Percentiles rank a stretch among this genome's conserved stretches.
Evolutionary conservation across 148 eudicot genomes (phyloP).

Genomic region (Beta vulgaris): DNA sequence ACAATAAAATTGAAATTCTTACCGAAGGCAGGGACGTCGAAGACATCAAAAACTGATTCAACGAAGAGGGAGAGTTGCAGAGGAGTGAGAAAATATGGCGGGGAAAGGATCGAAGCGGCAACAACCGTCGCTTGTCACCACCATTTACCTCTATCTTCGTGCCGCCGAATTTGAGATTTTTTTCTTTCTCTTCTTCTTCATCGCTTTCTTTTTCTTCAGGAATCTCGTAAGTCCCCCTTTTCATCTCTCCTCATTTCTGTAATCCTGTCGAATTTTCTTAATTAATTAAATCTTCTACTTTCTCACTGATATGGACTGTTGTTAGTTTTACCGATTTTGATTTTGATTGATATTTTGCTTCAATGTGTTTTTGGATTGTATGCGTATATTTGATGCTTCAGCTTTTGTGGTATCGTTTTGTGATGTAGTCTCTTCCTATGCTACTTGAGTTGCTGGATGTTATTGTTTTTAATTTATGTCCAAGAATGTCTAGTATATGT

Average conservation of each 20-base stretch:
- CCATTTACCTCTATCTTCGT: constrained; percentile 59
- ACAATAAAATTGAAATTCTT: too few species aligned
- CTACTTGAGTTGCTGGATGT: too few species aligned
- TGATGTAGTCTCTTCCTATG: too few species aligned
- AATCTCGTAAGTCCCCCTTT: constrained; percentile 56
- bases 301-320: not conserved
- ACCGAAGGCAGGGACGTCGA: too few species aligned
- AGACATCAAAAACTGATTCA: too few species aligned
- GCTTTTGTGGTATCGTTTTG: too few species aligned
- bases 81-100: constrained; percentile 8
- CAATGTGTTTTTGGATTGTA: too few species aligned
- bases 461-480: not conserved
- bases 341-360: constrained; percentile 8
- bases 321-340: not conserved
- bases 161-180: constrained; percentile 90
- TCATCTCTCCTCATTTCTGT: not conserved
- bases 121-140: constrained; percentile 29
- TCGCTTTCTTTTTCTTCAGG: constrained; percentile 77
- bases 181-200: constrained; percentile 72
- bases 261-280: not conserved
- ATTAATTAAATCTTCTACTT: not conserved
- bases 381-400: too few species aligned
- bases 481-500: too few species aligned
- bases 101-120: constrained; percentile 20
- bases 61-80: constrained; percentile 7